A percentile compares a stretch with the other conserved stretches of the same genome.
phyloP scores from a whole-genome alignment of 2,329 filamentous ascomycete genomes.

The Neurospora sp. region DNA sequence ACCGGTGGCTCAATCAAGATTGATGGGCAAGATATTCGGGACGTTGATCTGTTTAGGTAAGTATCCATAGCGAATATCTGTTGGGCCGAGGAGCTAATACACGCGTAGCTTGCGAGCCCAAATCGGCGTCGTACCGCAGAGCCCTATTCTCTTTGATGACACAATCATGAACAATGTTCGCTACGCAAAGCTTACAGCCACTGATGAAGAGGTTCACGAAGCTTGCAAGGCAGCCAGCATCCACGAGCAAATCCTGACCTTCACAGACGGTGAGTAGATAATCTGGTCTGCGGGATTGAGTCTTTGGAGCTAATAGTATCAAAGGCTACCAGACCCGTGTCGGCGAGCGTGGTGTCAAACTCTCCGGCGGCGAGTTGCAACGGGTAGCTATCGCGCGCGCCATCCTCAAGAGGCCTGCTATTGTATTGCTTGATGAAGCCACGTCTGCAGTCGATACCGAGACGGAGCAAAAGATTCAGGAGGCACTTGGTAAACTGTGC shows the following conservation, averaged over 20 bases:
- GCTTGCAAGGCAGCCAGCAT: conserved; percentile 47
- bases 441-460: conserved; percentile 68
- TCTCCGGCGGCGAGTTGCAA: conserved; percentile 59
- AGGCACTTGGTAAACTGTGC: conserved; percentile 48
- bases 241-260: conserved; percentile 47
- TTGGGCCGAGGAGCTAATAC: conserved; percentile 11
- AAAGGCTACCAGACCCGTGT: conserved; percentile 40
- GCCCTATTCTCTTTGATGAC: conserved; percentile 46
- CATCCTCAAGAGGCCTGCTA: conserved; percentile 62
- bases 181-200: conserved; percentile 44
- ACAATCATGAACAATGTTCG: conserved; percentile 51
- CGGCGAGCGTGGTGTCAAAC: conserved; percentile 44
- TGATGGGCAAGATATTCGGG: conserved; percentile 46
- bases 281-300: not conserved
- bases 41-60: conserved; percentile 40
- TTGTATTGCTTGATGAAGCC: conserved; percentile 70
- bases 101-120: conserved; percentile 36
- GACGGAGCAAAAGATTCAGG: conserved; percentile 57
- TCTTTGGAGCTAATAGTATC: conserved; percentile 4
- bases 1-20: conserved; percentile 42
- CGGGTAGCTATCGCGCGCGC: conserved; percentile 61
- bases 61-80: not conserved
- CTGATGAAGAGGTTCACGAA: conserved; percentile 44
- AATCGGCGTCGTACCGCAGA: conserved; percentile 48
- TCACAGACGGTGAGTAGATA: conserved; percentile 33